A percentile compares a stretch with the other conserved stretches of the same genome.
Conservation (phyloP, 345 rosid species). For the Garcia nutans region DNA sequence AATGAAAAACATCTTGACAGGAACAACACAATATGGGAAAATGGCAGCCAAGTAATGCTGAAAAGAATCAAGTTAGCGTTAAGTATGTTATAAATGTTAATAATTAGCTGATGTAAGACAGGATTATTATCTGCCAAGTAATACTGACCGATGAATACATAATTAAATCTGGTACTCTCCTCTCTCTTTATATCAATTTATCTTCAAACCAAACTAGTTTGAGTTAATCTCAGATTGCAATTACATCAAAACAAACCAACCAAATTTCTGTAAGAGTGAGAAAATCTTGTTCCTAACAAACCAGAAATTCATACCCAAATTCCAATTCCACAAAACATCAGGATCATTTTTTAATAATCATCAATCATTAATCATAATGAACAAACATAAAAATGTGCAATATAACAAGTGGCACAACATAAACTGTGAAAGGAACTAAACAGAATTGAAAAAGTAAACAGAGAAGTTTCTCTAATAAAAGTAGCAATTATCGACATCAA, state of each 20-base stretch:
- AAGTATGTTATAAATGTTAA: neutral
- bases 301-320: no score
- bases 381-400: neutral
- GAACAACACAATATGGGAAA: neutral
- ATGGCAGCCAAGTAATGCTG: neutral
- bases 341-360: neutral
- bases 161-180: neutral
- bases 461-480: neutral
- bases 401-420: no score
- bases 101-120: neutral
- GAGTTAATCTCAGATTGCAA: neutral
- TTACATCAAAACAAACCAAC: neutral
- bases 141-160: neutral
- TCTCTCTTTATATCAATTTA: neutral
- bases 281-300: neutral
- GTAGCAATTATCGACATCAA: neutral
- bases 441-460: neutral
- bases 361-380: neutral
- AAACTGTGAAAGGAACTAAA: no score
- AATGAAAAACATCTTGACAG: neutral
- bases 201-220: neutral
- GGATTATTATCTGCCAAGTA: neutral
- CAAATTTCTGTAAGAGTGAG: neutral
- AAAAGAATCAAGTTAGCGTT: neutral
- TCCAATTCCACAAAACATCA: no score